Base-by-base conservation (phyloP, 1,284 basidiomycete genomes). In the Boletellus sp. region DNA sequence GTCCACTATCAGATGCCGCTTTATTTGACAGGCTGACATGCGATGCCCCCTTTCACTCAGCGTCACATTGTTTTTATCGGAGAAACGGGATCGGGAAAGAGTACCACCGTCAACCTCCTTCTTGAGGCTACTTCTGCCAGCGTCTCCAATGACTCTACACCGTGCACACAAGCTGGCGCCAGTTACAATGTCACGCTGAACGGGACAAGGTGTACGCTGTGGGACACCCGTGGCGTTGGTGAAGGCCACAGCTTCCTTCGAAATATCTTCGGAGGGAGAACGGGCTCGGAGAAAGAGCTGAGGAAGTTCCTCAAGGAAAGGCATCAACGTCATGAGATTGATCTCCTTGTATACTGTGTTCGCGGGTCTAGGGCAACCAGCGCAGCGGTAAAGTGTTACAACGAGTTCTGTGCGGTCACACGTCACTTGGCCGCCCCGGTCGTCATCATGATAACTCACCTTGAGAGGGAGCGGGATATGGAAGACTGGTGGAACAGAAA, bases 141-240 rank as follows among this genome's bases (percentile, higher is more conserved):
- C 7, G 40, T 52, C 29, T 62, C 64, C 16, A 50, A 49, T 10
- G 51, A 50, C 22, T 23, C 52, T 16, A 36, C 13, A 1, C 52
- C 50, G 11, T 67, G 66, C 37, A 68, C 66, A n/a, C 39, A 34
- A 38, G 20, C 0, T 2, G 47, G 3, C n/a, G 11, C 23, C 3
- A 2, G 10, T 27, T 67, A 64, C 20, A 27, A 49, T 35, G 46
- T 34, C 34, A 48, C 13, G 6, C 30, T 65, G 2, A 9, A 36
- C 5, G 45, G 38, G 9, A 27, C 7, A 2, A 26, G 10, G 22
- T 68, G 44, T 30, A 47, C 16, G 1, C 39, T 63, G 1, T 68
- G 64, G 58, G 61, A 63, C 30, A 68, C 61, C n/a, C 61, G 59
- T 34, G 61, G 61, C 19, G 56, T 63, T 4, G 42, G 59, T 16